These are phyloP conservation scores for Aeschynomene evenia DNA, from an alignment of 306 rosid species.

Conservation along the genomic window DNA sequence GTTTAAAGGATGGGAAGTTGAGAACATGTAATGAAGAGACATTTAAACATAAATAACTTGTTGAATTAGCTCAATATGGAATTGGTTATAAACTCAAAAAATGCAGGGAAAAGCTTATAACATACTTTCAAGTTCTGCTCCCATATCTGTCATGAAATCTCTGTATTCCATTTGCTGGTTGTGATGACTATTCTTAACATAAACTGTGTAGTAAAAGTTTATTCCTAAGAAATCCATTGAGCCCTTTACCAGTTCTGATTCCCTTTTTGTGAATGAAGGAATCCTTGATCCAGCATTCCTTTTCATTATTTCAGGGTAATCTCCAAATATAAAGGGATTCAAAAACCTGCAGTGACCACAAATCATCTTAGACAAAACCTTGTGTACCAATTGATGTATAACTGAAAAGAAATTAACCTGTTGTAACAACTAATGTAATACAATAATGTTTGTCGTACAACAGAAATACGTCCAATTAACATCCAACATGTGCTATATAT, in stretches of 20 bases:
- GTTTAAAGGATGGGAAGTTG: background rate
- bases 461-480: too few relatives aligned
- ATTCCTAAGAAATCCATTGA: conserved; percentile 65
- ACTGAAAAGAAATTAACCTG: background rate
- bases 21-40: background rate
- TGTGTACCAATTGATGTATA: background rate
- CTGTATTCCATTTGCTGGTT: conserved; percentile 13
- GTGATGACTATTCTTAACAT: conserved; percentile 30
- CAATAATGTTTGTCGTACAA: too few relatives aligned
- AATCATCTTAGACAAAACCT: background rate
- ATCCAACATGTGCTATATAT: too few relatives aligned
- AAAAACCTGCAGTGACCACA: conserved; percentile 49
- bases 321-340: conserved; percentile 62
- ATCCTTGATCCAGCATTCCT: conserved; percentile 56
- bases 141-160: conserved; percentile 18
- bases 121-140: conserved; percentile 12
- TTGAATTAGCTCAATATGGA: background rate
- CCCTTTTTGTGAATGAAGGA: conserved; percentile 47
- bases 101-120: background rate
- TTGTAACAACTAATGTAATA: too few relatives aligned
- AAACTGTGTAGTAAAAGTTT: conserved; percentile 31
- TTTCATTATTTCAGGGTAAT: conserved; percentile 57
- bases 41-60: background rate
- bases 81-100: background rate
- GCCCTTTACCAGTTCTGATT: conserved; percentile 49